Evolutionary conservation across 108 stramenopile species (phyloP).

Genomic region (Cylindrotheca fusiformis): DNA sequence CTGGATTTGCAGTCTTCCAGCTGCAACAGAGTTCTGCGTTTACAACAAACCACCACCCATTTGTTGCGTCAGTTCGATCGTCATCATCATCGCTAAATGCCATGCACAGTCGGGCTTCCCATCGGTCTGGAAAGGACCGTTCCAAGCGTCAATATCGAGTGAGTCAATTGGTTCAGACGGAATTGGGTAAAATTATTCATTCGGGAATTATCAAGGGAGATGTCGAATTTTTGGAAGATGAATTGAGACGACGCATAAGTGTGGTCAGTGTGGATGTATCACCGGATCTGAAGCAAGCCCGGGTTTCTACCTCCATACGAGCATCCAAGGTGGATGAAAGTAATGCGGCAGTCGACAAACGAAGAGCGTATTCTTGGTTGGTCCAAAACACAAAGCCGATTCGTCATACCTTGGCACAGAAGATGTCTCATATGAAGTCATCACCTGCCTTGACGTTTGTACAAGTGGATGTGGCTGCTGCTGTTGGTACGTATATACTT

Average conservation of each 20-base stretch:
- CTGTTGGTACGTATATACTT: slow-evolving; percentile 39
- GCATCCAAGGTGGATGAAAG: slow-evolving; percentile 12
- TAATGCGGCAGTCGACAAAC: slow-evolving; percentile 53
- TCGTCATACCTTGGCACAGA: slow-evolving; percentile 73
- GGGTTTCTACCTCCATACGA: slow-evolving; percentile 78
- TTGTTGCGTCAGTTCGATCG: no score
- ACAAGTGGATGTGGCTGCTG: slow-evolving; percentile 86
- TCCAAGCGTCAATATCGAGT: slow-evolving; percentile 87
- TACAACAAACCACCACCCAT: no score
- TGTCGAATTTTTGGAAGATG: slow-evolving; percentile 58
- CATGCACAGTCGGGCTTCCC: slow-evolving; percentile 4
- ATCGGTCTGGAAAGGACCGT: slow-evolving; percentile 20
- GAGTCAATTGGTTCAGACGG: slow-evolving; percentile 74
- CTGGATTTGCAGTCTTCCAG: no score
- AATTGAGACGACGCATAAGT: slow-evolving; percentile 67
- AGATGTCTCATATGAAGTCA: slow-evolving; percentile 82
- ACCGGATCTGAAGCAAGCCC: slow-evolving; percentile 83
- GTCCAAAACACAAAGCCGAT: slow-evolving; percentile 71
- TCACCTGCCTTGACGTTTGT: slow-evolving; percentile 80
- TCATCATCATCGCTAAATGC: neutral
- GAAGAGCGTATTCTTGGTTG: slow-evolving; percentile 83
- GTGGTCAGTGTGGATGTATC: slow-evolving; percentile 78
- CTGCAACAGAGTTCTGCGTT: no score
- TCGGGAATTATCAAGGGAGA: slow-evolving; percentile 46
- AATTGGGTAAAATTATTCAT: slow-evolving; percentile 66